phyloP scores from a whole-genome alignment of 495 filamentous ascomycete species.

The Podospora australis region DNA sequence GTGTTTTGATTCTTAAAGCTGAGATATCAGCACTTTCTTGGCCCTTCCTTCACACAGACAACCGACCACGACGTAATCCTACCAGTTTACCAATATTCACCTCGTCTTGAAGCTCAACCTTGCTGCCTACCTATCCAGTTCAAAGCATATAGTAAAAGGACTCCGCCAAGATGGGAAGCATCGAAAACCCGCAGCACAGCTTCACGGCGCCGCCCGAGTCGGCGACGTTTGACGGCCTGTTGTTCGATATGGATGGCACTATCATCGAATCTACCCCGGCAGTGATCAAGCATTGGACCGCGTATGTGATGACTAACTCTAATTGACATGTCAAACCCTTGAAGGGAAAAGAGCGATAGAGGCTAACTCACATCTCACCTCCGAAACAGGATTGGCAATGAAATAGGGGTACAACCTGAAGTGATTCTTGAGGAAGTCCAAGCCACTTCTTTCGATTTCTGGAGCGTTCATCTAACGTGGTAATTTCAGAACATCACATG shows the following conservation, averaged over 20 bases:
- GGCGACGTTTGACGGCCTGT: slow-evolving; percentile 64
- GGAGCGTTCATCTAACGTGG: not conserved
- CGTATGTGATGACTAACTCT: slow-evolving; percentile 42
- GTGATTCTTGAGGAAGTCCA: slow-evolving; percentile 58
- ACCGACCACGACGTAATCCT: too few species aligned
- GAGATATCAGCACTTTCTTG: too few species aligned
- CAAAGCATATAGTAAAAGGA: too few species aligned
- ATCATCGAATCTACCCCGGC: slow-evolving; percentile 76
- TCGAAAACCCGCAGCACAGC: not conserved
- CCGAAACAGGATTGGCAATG: slow-evolving; percentile 60
- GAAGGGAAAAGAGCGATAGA: not conserved
- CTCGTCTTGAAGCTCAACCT: not conserved
- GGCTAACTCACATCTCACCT: slow-evolving; percentile 8
- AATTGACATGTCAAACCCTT: not conserved
- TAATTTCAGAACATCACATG: slow-evolving; percentile 64
- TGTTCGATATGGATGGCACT: slow-evolving; percentile 91
- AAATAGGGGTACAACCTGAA: slow-evolving; percentile 74
- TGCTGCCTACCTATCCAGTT: not conserved
- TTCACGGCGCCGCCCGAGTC: slow-evolving; percentile 56
- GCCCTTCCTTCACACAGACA: not conserved
- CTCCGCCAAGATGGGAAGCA: slow-evolving; percentile 20
- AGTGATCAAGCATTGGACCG: slow-evolving; percentile 87
- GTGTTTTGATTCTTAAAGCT: not conserved
- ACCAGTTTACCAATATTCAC: not conserved
- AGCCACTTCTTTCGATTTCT: not conserved